phyloP scores from a whole-genome alignment of 2,329 filamentous ascomycete species.

The Aspergillus pseudoterreus region DNA sequence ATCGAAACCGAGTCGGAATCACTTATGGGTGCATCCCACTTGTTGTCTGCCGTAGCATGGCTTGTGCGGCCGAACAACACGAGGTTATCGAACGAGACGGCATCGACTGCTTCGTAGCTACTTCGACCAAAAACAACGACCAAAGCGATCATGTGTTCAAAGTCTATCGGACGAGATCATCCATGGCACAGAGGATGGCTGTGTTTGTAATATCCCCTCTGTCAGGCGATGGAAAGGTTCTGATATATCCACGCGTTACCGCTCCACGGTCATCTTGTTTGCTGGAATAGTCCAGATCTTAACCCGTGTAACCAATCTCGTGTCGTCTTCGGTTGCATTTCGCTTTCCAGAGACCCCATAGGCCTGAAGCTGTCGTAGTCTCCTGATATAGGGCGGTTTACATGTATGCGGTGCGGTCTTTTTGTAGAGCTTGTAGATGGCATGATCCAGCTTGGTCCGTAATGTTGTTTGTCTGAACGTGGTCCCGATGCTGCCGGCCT shows the following conservation, averaged over 20 bases:
- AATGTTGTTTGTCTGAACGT: constrained; percentile 5
- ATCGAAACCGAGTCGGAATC: not conserved
- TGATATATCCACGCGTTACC: not conserved
- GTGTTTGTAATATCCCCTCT: constrained; percentile 36
- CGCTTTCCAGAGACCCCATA: constrained; percentile 23
- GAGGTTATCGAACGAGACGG: not conserved
- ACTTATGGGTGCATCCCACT: not conserved
- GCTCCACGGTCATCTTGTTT: constrained; percentile 26
- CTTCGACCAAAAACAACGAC: constrained; percentile 37
- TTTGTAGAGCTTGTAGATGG: constrained; percentile 20
- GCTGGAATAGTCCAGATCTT: constrained; percentile 27
- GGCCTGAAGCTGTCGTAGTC: constrained; percentile 31
- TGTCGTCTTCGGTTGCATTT: constrained; percentile 30
- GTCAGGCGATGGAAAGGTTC: constrained; percentile 10
- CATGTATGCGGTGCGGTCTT: constrained; percentile 18
- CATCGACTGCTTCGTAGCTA: constrained; percentile 28
- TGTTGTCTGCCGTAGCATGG: not conserved
- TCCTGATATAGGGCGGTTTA: constrained; percentile 31
- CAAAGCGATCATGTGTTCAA: constrained; percentile 40
- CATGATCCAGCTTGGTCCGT: constrained; percentile 21
- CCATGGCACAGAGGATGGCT: constrained; percentile 31
- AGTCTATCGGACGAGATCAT: constrained; percentile 34
- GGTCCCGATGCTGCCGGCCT: not conserved
- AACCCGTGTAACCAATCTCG: constrained; percentile 32
- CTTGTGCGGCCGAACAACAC: not conserved